These are phyloP conservation scores for Coemansia reversa DNA, from an alignment of 192 early-diverging fungal genomes.

Conservation along the genomic window DNA sequence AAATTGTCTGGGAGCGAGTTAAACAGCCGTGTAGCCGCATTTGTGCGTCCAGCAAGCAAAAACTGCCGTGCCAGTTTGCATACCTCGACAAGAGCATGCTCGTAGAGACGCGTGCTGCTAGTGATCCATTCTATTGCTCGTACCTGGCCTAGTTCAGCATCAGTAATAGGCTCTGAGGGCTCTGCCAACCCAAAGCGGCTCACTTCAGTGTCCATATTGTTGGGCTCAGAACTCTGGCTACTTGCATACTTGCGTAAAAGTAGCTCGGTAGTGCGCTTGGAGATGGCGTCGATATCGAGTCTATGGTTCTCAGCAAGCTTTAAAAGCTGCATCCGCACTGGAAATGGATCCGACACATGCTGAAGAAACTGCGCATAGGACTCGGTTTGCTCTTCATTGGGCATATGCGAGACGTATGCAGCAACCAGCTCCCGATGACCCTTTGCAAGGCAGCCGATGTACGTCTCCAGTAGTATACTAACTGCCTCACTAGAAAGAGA, in stretches of 20 bases:
- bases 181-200: conserved; percentile 28
- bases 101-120: conserved; percentile 44
- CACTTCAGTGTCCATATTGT: neutral
- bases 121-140: conserved; percentile 63
- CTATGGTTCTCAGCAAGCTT: conserved; percentile 42
- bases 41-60: conserved; percentile 55
- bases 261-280: conserved; percentile 45
- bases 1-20: conserved; percentile 52
- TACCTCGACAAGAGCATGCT: conserved; percentile 45
- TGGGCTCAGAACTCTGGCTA: neutral
- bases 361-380: conserved; percentile 56
- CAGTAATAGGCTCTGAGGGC: conserved; percentile 23
- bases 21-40: conserved; percentile 49
- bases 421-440: conserved; percentile 54
- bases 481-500: conserved; percentile 46
- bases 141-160: conserved; percentile 43
- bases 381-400: conserved; percentile 46
- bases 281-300: conserved; percentile 46
- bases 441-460: conserved; percentile 51
- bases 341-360: conserved; percentile 26
- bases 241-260: conserved; percentile 8
- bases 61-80: conserved; percentile 58
- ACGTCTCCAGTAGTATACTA: conserved; percentile 56
- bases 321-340: conserved; percentile 47
- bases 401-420: conserved; percentile 55